phyloP scores from a whole-genome alignment of 441 rosid species.

The Aquilaria agallochum region DNA sequence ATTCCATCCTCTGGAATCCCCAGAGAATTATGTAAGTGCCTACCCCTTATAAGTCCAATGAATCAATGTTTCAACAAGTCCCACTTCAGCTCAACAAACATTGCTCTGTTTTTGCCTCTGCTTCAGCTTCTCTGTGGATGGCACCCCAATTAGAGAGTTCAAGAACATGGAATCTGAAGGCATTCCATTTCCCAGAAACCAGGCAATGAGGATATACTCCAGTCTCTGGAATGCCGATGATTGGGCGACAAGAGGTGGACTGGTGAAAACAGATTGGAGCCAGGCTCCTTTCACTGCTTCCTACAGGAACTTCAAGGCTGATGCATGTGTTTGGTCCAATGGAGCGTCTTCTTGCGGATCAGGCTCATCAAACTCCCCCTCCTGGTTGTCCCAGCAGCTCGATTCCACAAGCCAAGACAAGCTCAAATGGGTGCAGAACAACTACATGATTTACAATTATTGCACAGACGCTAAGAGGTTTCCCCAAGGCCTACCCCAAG shows the following conservation, averaged over 20 bases:
- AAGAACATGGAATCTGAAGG: constrained; percentile 11
- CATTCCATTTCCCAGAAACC: constrained; percentile 11
- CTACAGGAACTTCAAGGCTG: constrained; percentile 30
- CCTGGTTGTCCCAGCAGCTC: constrained; percentile 30
- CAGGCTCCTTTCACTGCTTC: constrained; percentile 40
- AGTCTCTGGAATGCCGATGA: constrained; percentile 15
- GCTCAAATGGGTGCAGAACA: constrained; percentile 35
- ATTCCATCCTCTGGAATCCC: constrained; percentile 71
- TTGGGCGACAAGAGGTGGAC: constrained; percentile 17
- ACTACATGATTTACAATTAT: constrained; percentile 43
- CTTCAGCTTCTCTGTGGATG: constrained; percentile 14
- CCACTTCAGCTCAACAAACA: background rate
- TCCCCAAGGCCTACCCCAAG: constrained; percentile 37
- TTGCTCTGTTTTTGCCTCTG: background rate
- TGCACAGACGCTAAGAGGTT: constrained; percentile 34
- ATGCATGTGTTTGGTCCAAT: constrained; percentile 11
- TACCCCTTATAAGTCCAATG: background rate
- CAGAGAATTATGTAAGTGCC: constrained; percentile 34
- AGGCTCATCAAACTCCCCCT: constrained; percentile 6
- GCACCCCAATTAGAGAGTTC: constrained; percentile 16
- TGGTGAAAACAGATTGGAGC: constrained; percentile 14
- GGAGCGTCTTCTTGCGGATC: constrained; percentile 6
- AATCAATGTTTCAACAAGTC: too few relatives aligned
- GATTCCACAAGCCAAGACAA: constrained; percentile 32
- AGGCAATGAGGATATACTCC: constrained; percentile 15